phyloP scores from a whole-genome alignment of 768 basidiomycete species.

The Amanita subjunquillea region DNA sequence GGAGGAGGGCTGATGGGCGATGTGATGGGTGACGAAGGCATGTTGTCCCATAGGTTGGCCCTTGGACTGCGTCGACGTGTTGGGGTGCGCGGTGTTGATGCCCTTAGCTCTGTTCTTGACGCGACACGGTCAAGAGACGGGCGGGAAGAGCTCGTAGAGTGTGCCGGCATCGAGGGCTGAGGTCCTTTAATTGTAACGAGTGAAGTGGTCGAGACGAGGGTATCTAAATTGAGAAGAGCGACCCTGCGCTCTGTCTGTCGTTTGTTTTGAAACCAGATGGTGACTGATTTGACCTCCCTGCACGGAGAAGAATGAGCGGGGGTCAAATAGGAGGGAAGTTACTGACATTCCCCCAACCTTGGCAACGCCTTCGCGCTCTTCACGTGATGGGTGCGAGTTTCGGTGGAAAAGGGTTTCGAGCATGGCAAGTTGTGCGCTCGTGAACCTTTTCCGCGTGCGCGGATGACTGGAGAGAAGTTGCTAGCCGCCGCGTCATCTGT shows the following conservation, averaged over 20 bases:
- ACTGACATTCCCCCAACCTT: conserved; percentile 55
- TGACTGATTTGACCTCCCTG: conserved; percentile 61
- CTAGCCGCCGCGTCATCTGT: conserved; percentile 27
- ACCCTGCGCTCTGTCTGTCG: conserved; percentile 59
- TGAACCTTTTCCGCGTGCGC: conserved; percentile 66
- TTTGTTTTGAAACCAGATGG: conserved; percentile 83
- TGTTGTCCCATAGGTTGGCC: conserved; percentile 39
- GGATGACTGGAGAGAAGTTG: conserved; percentile 19
- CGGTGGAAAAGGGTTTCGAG: conserved; percentile 67
- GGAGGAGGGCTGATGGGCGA: conserved; percentile 42
- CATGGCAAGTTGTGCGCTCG: conserved; percentile 55
- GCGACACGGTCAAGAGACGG: conserved; percentile 52
- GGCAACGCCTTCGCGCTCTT: conserved; percentile 58
- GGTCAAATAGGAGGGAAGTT: neutral
- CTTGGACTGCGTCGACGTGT: conserved; percentile 25
- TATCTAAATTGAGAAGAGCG: conserved; percentile 30
- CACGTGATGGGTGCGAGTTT: conserved; percentile 66
- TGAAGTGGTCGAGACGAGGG: conserved; percentile 13
- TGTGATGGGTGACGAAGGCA: conserved; percentile 55
- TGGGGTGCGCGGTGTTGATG: conserved; percentile 28
- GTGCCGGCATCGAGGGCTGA: conserved; percentile 15
- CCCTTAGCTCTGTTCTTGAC: conserved; percentile 40
- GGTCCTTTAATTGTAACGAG: conserved; percentile 14
- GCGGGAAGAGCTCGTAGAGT: conserved; percentile 19
- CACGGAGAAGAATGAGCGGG: conserved; percentile 6